A percentile compares a stretch with the other conserved stretches of the same genome.
Conservation (phyloP, 352 stramenopile species). For the Phytopythium aichiense region DNA sequence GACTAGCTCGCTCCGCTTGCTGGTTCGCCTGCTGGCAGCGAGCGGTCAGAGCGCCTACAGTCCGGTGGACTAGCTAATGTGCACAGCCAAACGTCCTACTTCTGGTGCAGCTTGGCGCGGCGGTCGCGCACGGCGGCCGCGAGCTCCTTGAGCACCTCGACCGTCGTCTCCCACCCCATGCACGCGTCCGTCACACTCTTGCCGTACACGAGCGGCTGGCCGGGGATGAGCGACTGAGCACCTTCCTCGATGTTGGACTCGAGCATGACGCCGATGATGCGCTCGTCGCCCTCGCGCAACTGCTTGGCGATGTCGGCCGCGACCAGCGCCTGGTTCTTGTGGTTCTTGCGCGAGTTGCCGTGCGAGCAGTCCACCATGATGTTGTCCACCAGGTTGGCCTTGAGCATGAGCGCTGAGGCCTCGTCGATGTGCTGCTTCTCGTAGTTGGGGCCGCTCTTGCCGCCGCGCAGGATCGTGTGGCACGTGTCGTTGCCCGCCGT, state of each 20-base stretch:
- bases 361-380: conserved; percentile 91
- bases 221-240: conserved; percentile 68
- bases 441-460: conserved; percentile 83
- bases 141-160: conserved; percentile 67
- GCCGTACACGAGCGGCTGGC: conserved; percentile 80
- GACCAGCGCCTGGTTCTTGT: conserved; percentile 83
- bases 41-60: neutral
- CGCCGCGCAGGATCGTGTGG: conserved; percentile 87
- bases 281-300: conserved; percentile 65
- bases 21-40: neutral
- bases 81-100: conserved; percentile 10
- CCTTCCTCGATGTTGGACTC: conserved; percentile 87
- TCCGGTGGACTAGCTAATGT: neutral
- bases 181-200: conserved; percentile 90
- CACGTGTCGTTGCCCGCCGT: conserved; percentile 84
- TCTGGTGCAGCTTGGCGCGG: conserved; percentile 45
- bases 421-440: conserved; percentile 81
- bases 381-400: conserved; percentile 77
- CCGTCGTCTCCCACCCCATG: conserved; percentile 82
- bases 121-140: conserved; percentile 75
- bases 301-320: conserved; percentile 67
- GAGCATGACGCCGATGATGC: conserved; percentile 86
- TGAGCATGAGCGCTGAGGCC: conserved; percentile 76
- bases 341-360: conserved; percentile 88
- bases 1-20: neutral